A percentile compares a stretch with the other conserved stretches of the same genome.
phyloP scores from a whole-genome alignment of 345 rosid genomes.

The Eutrema japonicum region DNA sequence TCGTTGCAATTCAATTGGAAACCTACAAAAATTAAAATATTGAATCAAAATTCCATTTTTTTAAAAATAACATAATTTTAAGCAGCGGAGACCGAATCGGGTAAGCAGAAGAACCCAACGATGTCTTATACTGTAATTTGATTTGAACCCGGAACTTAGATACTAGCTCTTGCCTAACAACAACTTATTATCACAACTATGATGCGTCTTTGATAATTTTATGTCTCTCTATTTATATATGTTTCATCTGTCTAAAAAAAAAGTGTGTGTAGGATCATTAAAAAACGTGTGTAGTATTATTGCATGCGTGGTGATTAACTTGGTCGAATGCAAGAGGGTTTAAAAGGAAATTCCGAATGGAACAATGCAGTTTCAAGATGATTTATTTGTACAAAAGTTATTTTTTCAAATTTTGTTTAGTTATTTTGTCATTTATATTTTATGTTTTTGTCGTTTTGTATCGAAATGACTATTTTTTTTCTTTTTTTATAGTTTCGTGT shows the following conservation, averaged over 20 bases:
- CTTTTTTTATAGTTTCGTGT: too few species aligned
- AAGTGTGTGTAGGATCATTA: not conserved
- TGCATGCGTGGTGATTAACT: not conserved
- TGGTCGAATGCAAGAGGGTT: not conserved
- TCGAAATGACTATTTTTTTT: too few species aligned
- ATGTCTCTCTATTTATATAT: not conserved
- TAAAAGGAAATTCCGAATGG: constrained; percentile 6
- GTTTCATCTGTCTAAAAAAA: not conserved
- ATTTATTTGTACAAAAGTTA: too few species aligned
- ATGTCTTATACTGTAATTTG: not conserved
- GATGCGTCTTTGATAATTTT: not conserved
- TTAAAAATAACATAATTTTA: not conserved
- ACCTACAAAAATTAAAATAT: not conserved
- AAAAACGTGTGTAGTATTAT: not conserved
- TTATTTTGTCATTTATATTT: too few species aligned
- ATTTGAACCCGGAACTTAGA: constrained; percentile 3
- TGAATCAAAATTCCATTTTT: too few species aligned
- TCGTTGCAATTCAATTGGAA: not conserved
- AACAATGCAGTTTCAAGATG: not conserved
- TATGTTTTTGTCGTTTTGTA: too few species aligned
- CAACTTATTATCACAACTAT: not conserved
- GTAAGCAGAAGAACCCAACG: not conserved
- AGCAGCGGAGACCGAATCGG: not conserved
- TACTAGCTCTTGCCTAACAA: constrained; percentile 2
- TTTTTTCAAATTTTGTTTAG: too few species aligned